These are phyloP conservation scores for Quillaja saponaria DNA, from an alignment of 306 rosid genomes.

Conservation along the genomic window DNA sequence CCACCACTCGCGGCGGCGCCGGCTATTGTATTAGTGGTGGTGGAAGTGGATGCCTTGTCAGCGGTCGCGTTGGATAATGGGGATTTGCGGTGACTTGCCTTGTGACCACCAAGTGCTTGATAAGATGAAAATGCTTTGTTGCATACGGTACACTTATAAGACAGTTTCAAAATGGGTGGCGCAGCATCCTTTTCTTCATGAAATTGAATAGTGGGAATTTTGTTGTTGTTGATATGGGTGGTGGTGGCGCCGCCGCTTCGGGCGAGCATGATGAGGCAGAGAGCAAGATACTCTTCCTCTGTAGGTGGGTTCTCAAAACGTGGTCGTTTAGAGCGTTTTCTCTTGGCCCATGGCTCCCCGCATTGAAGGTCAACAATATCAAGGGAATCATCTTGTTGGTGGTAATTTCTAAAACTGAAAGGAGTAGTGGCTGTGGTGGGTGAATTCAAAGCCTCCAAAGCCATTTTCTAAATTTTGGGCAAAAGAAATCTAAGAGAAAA, in stretches of 20 bases:
- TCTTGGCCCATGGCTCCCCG: slow-evolving; percentile 63
- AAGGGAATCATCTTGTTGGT: slow-evolving; percentile 27
- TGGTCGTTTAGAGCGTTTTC: slow-evolving; percentile 69
- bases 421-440: slow-evolving; percentile 45
- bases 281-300: slow-evolving; percentile 90
- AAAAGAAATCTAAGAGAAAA: background rate
- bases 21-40: slow-evolving; percentile 16
- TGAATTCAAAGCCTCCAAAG: slow-evolving; percentile 75
- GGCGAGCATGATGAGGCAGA: slow-evolving; percentile 95
- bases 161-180: slow-evolving; percentile 35
- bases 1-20: background rate
- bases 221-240: background rate
- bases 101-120: slow-evolving; percentile 96
- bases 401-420: slow-evolving; percentile 3
- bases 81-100: slow-evolving; percentile 86
- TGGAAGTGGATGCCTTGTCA: slow-evolving; percentile 22
- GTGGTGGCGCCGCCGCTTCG: slow-evolving; percentile 44
- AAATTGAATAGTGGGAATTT: background rate
- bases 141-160: slow-evolving; percentile 66
- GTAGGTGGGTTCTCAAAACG: slow-evolving; percentile 46
- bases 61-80: slow-evolving; percentile 26
- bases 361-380: slow-evolving; percentile 26
- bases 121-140: slow-evolving; percentile 71
- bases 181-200: background rate
- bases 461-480: slow-evolving; percentile 39